Percentiles rank a stretch among this genome's conserved stretches.
Evolutionary conservation across 176 grass and related monocot genomes (phyloP).

Genomic region (Eleusine coracana): DNA sequence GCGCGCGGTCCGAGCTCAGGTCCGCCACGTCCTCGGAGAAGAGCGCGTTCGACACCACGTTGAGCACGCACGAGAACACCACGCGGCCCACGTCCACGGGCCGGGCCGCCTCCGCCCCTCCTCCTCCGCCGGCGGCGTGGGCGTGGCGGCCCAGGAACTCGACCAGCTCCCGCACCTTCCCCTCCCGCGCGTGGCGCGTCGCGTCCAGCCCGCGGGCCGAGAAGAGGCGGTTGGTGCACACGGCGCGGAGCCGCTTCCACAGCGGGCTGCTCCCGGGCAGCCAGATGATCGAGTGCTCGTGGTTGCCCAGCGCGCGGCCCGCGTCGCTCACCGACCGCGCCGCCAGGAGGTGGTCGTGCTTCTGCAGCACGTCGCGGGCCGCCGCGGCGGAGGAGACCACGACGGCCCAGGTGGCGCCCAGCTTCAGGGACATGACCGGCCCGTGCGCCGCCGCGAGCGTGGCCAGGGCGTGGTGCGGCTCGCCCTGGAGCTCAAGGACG

Average conservation of each 20-base stretch:
- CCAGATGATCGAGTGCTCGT: conserved; percentile 51
- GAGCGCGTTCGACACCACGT: conserved; percentile 50
- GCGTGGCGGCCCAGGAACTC: not conserved
- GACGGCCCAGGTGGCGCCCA: conserved; percentile 46
- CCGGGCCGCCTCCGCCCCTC: not conserved
- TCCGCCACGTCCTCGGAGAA: conserved; percentile 60
- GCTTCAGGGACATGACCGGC: conserved; percentile 58
- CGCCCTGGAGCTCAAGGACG: conserved; percentile 43
- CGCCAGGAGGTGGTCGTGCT: conserved; percentile 51
- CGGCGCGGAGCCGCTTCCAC: conserved; percentile 58
- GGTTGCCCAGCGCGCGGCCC: conserved; percentile 43
- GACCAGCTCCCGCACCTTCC: conserved; percentile 49
- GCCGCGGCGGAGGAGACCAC: conserved; percentile 52
- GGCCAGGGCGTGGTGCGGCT: conserved; percentile 57
- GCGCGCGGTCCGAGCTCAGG: conserved; percentile 41
- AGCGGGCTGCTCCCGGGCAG: conserved; percentile 47
- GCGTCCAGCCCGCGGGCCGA: conserved; percentile 53
- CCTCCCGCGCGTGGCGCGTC: conserved; percentile 40
- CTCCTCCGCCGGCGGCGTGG: not conserved
- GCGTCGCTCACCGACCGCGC: conserved; percentile 49
- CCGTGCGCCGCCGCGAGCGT: conserved; percentile 48
- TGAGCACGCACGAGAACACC: conserved; percentile 54
- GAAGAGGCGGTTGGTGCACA: conserved; percentile 48
- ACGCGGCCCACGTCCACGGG: conserved; percentile 35
- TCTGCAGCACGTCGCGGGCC: conserved; percentile 54